phyloP scores from a whole-genome alignment of 2,329 filamentous ascomycete genomes.

The Phialophora chinensis region DNA sequence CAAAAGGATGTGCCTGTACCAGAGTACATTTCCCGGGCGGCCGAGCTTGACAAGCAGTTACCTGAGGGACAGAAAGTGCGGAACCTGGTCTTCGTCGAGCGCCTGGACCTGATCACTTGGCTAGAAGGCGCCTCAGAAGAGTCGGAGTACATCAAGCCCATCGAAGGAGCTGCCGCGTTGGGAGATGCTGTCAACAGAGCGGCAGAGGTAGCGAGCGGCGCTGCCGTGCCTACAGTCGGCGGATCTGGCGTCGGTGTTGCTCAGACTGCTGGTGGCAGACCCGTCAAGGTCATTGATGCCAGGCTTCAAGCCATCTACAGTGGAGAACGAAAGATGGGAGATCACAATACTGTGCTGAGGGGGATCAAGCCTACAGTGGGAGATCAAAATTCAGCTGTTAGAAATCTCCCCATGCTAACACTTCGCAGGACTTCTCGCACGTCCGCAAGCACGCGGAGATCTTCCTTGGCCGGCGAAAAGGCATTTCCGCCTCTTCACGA shows the following conservation, averaged over 20 bases:
- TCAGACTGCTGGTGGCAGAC: constrained; percentile 48
- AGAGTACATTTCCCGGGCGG: constrained; percentile 86
- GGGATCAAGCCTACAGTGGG: constrained; percentile 87
- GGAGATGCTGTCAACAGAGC: constrained; percentile 53
- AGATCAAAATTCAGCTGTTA: background rate
- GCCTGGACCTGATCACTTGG: constrained; percentile 90
- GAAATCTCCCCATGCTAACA: constrained; percentile 29
- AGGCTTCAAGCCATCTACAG: constrained; percentile 86
- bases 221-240: constrained; percentile 49
- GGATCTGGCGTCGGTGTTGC: constrained; percentile 50
- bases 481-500: constrained; percentile 47
- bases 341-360: constrained; percentile 84
- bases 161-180: constrained; percentile 65
- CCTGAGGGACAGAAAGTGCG: constrained; percentile 69
- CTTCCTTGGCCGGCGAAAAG: constrained; percentile 69
- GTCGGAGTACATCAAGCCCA: constrained; percentile 87
- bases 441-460: constrained; percentile 83
- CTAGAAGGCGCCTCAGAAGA: constrained; percentile 87
- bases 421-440: constrained; percentile 82
- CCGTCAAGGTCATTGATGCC: constrained; percentile 77
- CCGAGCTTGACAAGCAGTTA: constrained; percentile 79
- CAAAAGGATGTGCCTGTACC: constrained; percentile 89
- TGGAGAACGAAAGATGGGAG: constrained; percentile 87
- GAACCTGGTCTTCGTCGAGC: constrained; percentile 89
- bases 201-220: constrained; percentile 59